A percentile compares a stretch with the other conserved stretches of the same genome.
Conservation (phyloP, 2,329 filamentous ascomycete species). For the Cladobotryum mycophilum region DNA sequence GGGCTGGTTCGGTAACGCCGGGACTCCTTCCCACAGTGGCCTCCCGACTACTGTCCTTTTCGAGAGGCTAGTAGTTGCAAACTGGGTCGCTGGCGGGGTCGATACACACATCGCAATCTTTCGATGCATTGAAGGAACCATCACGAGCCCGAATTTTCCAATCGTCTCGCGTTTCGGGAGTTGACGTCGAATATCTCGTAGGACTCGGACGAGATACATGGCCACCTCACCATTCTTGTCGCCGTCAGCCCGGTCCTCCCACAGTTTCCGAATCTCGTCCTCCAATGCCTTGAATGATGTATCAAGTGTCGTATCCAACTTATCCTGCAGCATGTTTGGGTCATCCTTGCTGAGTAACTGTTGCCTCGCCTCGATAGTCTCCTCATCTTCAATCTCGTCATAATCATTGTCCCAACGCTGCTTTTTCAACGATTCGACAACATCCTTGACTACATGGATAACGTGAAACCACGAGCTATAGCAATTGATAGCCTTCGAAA, state of each 20-base stretch:
- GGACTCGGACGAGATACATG: slow-evolving; percentile 64
- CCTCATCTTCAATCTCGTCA: slow-evolving; percentile 67
- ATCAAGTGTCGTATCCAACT: slow-evolving; percentile 49
- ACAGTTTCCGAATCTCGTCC: slow-evolving; percentile 45
- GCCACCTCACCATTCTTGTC: slow-evolving; percentile 47
- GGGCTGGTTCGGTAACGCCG: slow-evolving; percentile 69
- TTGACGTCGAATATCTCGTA: slow-evolving; percentile 66
- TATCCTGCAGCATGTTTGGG: slow-evolving; percentile 54
- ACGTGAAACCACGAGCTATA: slow-evolving; percentile 71
- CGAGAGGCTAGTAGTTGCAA: slow-evolving; percentile 36
- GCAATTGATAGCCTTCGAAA: slow-evolving; percentile 53
- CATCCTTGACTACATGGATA: slow-evolving; percentile 58
- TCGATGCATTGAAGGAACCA: slow-evolving; percentile 59
- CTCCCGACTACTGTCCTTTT: slow-evolving; percentile 51
- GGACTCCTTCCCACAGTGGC: slow-evolving; percentile 74
- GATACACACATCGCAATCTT: slow-evolving; percentile 51
- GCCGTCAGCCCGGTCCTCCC: slow-evolving; percentile 39
- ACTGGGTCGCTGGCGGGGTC: slow-evolving; percentile 41
- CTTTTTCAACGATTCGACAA: slow-evolving; percentile 59
- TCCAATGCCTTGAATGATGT: slow-evolving; percentile 55
- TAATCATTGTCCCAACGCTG: slow-evolving; percentile 72
- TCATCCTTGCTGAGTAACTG: slow-evolving; percentile 66
- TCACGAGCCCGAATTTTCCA: slow-evolving; percentile 50
- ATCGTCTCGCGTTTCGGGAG: slow-evolving; percentile 49
- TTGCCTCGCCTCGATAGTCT: slow-evolving; percentile 60